Evolutionary conservation across 208 protist species (phyloP).

Genomic region (Wallacemonas sp.): DNA sequence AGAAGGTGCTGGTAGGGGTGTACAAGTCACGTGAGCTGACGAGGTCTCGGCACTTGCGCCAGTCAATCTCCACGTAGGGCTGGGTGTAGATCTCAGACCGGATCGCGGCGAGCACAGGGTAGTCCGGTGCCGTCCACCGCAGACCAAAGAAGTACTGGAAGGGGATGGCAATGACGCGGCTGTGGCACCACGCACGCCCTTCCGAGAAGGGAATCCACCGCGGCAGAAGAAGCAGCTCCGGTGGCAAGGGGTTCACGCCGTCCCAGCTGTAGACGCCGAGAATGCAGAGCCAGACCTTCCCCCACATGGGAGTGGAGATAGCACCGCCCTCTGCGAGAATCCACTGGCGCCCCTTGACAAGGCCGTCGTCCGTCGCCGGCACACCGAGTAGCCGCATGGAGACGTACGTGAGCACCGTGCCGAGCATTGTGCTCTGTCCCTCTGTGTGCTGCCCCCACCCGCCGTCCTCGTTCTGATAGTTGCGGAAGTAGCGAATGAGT

Average conservation of each 20-base stretch:
- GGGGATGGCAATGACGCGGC: constrained; percentile 95
- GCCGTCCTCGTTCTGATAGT: constrained; percentile 94
- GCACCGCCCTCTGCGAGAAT: constrained; percentile 83
- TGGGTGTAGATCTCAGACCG: constrained; percentile 89
- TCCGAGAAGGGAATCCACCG: constrained; percentile 91
- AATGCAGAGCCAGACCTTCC: constrained; percentile 95
- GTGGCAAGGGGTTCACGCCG: constrained; percentile 92
- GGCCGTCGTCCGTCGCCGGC: constrained; percentile 51
- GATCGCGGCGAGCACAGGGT: constrained; percentile 67
- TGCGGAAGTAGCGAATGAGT: constrained; percentile 94
- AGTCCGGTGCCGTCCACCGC: constrained; percentile 48
- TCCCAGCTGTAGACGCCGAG: constrained; percentile 93
- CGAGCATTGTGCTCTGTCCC: constrained; percentile 95
- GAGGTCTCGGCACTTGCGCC: constrained; percentile 64
- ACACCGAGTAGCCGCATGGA: constrained; percentile 94
- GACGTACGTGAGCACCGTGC: constrained; percentile 96
- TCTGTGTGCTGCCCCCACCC: constrained; percentile 97
- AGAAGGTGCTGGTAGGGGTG: constrained; percentile 81
- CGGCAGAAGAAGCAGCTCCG: constrained; percentile 94
- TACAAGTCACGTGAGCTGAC: constrained; percentile 90
- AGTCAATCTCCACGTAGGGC: constrained; percentile 83
- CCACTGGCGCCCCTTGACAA: constrained; percentile 67
- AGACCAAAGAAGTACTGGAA: constrained; percentile 96
- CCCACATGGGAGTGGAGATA: constrained; percentile 94
- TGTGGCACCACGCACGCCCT: constrained; percentile 95